Conservation (phyloP, 257 asterid species). For the Nicotiana benthamiana region DNA sequence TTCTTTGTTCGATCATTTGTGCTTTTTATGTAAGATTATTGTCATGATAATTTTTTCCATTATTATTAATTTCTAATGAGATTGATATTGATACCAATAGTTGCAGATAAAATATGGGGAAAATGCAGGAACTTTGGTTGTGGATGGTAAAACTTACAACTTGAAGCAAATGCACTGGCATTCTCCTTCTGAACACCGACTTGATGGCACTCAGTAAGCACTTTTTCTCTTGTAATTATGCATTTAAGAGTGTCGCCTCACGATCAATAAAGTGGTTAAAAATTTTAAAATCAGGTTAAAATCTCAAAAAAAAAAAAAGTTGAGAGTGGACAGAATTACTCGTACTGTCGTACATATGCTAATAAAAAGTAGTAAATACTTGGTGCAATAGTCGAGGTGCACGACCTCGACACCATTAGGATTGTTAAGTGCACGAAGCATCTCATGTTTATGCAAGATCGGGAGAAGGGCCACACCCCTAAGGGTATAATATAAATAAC, state of each 20-base stretch:
- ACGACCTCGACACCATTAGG: background rate
- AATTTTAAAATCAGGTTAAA: background rate
- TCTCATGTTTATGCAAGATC: too few relatives aligned
- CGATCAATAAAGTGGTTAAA: background rate
- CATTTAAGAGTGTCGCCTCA: background rate
- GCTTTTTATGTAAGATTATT: background rate
- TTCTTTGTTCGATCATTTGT: background rate
- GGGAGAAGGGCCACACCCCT: too few relatives aligned
- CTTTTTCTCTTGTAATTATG: background rate
- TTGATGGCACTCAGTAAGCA: constrained; percentile 34
- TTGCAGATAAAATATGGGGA: constrained; percentile 68
- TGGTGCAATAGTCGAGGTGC: background rate
- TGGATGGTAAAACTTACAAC: constrained; percentile 35
- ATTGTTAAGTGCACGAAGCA: too few relatives aligned
- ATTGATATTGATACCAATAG: background rate
- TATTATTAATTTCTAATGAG: background rate
- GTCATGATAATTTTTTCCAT: background rate
- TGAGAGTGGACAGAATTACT: too few relatives aligned
- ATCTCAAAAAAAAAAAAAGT: background rate
- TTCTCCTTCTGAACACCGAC: constrained; percentile 58
- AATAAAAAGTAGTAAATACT: too few relatives aligned
- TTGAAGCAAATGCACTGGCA: constrained; percentile 79
- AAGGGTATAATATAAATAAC: too few relatives aligned
- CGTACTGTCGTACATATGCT: too few relatives aligned
- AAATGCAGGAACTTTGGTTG: constrained; percentile 38